Evolutionary conservation across 1,284 basidiomycete genomes (phyloP).

Genomic region (Puccinia horiana): DNA sequence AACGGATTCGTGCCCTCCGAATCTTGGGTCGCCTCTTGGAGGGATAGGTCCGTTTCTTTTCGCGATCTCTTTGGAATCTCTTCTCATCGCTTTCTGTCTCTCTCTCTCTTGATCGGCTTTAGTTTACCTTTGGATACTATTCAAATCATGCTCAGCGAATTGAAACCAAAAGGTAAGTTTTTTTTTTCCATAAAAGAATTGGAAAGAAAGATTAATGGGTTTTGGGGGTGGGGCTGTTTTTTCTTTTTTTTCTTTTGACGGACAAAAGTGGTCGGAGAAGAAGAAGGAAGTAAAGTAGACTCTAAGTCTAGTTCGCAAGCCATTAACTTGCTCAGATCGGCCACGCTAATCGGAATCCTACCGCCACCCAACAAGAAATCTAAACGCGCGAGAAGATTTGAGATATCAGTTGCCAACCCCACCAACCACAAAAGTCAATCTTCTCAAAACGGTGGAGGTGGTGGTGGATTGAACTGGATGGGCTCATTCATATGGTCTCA

Average conservation of each 20-base stretch:
- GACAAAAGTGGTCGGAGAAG: not conserved
- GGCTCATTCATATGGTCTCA: slow-evolving; percentile 39
- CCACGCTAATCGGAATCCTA: slow-evolving; percentile 41
- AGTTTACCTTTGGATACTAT: slow-evolving; percentile 48
- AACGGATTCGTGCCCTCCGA: slow-evolving; percentile 42
- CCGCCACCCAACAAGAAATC: not conserved
- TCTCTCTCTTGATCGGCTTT: not conserved
- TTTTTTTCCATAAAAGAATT: not conserved
- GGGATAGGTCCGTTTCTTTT: slow-evolving; percentile 36
- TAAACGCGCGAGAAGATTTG: not conserved
- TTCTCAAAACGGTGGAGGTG: not conserved
- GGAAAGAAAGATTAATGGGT: not conserved
- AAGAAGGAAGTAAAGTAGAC: not conserved
- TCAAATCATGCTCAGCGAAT: slow-evolving; percentile 47
- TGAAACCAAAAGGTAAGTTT: slow-evolving; percentile 45
- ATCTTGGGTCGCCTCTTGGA: slow-evolving; percentile 48
- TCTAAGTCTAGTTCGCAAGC: not conserved
- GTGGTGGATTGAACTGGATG: slow-evolving; percentile 28
- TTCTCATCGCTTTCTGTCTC: not conserved
- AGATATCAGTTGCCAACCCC: too few species aligned
- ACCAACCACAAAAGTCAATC: too few species aligned
- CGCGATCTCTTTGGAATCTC: too few species aligned
- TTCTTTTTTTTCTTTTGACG: too few species aligned
- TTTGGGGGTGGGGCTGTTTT: too few species aligned
- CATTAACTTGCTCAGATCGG: slow-evolving; percentile 25